phyloP scores from a whole-genome alignment of 225 moss, liverwort and hornwort genomes.

The Marchantia polymorpha region DNA sequence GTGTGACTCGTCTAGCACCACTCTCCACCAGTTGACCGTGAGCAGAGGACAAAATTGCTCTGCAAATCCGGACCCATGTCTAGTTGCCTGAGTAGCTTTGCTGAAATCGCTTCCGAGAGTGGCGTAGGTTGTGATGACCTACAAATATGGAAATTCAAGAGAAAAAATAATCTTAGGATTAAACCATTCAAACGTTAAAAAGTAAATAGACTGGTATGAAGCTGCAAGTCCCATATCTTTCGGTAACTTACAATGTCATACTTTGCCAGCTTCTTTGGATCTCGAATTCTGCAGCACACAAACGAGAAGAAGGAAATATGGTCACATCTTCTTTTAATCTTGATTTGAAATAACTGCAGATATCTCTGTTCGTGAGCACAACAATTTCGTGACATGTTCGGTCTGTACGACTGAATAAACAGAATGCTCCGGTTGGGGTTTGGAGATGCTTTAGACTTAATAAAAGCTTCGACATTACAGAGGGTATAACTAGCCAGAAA shows the following conservation, averaged over 20 bases:
- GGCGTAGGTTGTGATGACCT: conserved; percentile 99
- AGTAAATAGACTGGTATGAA: no score
- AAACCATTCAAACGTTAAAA: no score
- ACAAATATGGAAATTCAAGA: neutral
- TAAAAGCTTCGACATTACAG: neutral
- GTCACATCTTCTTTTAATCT: no score
- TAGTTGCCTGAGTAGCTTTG: conserved; percentile 97
- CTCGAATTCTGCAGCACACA: conserved; percentile 71
- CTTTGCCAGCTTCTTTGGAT: conserved; percentile 98
- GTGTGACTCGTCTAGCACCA: conserved; percentile 97
- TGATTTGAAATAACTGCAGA: no score
- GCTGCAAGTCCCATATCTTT: no score
- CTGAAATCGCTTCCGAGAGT: conserved; percentile 99
- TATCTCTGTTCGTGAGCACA: no score
- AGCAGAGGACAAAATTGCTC: conserved; percentile 96
- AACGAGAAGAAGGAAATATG: neutral
- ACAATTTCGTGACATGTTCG: no score
- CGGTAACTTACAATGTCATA: conserved; percentile 81
- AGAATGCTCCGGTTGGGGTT: no score
- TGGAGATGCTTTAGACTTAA: neutral
- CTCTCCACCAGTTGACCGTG: conserved; percentile 98
- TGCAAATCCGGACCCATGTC: conserved; percentile 95
- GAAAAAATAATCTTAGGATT: no score
- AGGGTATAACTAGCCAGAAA: neutral
- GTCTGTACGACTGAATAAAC: no score